Conservation (phyloP, 139 green algal species). For the Micromonas pusilla region DNA sequence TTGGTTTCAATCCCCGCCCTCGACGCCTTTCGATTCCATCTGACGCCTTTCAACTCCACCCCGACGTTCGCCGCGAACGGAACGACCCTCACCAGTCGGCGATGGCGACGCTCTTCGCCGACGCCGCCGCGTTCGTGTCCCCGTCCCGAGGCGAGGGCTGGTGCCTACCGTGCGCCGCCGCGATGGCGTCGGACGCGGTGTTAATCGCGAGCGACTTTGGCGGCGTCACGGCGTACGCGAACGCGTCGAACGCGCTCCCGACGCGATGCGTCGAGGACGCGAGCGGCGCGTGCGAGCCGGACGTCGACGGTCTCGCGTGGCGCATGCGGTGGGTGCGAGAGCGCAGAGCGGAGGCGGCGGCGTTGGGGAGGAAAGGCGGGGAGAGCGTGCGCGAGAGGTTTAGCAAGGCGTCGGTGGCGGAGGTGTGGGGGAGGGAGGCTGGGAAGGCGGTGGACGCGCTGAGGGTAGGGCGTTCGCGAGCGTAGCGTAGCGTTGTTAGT, state of each 20-base stretch:
- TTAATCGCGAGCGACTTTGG: slow-evolving; percentile 53
- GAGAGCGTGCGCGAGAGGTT: neutral
- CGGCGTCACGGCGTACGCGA: slow-evolving; percentile 41
- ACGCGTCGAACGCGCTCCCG: neutral
- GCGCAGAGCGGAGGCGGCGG: neutral
- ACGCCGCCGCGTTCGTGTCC: slow-evolving; percentile 67
- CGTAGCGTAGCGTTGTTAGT: neutral
- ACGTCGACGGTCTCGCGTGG: neutral
- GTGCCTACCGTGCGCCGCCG: slow-evolving; percentile 54
- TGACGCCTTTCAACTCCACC: too few species aligned
- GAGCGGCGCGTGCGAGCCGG: neutral
- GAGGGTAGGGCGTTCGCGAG: neutral
- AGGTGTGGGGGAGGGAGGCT: neutral
- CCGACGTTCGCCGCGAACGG: too few species aligned
- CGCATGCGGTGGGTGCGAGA: neutral
- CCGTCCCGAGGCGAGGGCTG: slow-evolving; percentile 50
- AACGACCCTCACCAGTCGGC: too few species aligned
- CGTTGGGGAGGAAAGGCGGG: neutral
- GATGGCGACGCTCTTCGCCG: slow-evolving; percentile 38
- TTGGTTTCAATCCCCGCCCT: too few species aligned
- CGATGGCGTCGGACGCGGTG: slow-evolving; percentile 49
- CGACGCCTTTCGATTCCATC: too few species aligned
- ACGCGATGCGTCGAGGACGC: neutral
- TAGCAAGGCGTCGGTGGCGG: neutral
- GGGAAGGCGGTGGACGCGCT: neutral